Percentiles rank a stretch among this genome's conserved stretches.
phyloP scores from a whole-genome alignment of 352 stramenopile genomes.

The Blastocystis sp. region DNA sequence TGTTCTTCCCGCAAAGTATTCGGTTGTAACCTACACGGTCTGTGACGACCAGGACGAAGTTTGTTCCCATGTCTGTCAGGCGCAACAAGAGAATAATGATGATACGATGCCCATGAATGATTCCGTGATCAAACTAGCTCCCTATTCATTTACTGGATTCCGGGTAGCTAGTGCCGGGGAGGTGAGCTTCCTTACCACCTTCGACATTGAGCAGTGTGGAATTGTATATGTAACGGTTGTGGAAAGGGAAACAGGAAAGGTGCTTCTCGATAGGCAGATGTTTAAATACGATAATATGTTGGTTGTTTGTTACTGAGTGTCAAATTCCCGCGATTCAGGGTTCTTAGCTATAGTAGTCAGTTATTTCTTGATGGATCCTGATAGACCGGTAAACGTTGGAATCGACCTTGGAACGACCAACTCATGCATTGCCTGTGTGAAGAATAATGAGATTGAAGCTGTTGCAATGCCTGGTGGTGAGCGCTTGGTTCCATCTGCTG shows the following conservation, averaged over 20 bases:
- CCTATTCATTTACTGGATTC: background rate
- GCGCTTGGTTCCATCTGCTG: constrained; percentile 93
- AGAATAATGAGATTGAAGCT: constrained; percentile 85
- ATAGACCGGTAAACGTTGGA: constrained; percentile 63
- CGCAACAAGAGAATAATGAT: background rate
- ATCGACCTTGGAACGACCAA: constrained; percentile 55
- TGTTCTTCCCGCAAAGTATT: background rate
- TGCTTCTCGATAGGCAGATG: background rate
- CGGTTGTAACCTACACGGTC: background rate
- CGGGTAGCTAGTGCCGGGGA: background rate
- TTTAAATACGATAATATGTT: background rate
- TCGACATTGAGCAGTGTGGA: background rate
- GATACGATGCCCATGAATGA: background rate
- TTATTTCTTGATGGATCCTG: background rate
- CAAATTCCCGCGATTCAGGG: background rate
- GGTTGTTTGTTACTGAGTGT: background rate
- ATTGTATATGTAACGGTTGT: background rate
- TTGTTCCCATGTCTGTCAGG: background rate
- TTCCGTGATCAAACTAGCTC: background rate
- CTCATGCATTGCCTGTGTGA: constrained; percentile 74
- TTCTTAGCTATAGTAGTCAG: no score
- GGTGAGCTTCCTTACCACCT: background rate
- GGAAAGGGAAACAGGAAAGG: background rate
- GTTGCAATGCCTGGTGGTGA: constrained; percentile 83
- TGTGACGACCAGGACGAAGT: background rate